These are phyloP conservation scores for Calycina herbarum DNA, from an alignment of 2,329 filamentous ascomycete species.

Conservation along the genomic window DNA sequence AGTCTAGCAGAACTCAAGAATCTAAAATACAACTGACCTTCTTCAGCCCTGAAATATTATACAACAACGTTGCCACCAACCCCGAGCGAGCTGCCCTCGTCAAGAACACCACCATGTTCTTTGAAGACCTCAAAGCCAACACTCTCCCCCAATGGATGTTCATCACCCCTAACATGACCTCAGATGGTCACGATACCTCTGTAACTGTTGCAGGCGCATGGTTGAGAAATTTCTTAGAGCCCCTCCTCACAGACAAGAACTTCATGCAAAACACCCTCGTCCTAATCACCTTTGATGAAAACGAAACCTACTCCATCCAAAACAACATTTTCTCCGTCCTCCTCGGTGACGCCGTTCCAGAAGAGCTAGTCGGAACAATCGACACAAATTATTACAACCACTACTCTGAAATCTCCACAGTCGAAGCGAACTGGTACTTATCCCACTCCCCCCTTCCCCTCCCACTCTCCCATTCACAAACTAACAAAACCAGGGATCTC, in stretches of 20 bases:
- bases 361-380: slow-evolving; percentile 62
- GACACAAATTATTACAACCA: slow-evolving; percentile 73
- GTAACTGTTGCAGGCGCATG: slow-evolving; percentile 69
- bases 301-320: slow-evolving; percentile 62
- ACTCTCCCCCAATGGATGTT: slow-evolving; percentile 72
- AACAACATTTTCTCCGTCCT: slow-evolving; percentile 73
- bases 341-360: slow-evolving; percentile 71
- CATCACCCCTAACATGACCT: slow-evolving; percentile 74
- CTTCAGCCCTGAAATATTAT: slow-evolving; percentile 55
- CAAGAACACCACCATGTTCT: slow-evolving; percentile 73
- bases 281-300: slow-evolving; percentile 79
- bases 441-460: neutral
- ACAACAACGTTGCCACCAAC: slow-evolving; percentile 61
- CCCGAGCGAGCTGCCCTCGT: slow-evolving; percentile 63
- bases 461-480: neutral
- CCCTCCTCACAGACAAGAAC: slow-evolving; percentile 65
- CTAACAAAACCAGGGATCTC: slow-evolving; percentile 43
- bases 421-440: slow-evolving; percentile 62
- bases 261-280: slow-evolving; percentile 78
- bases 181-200: slow-evolving; percentile 73
- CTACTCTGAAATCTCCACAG: slow-evolving; percentile 68
- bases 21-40: slow-evolving; percentile 2
- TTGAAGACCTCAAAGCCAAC: slow-evolving; percentile 62
- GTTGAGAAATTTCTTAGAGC: slow-evolving; percentile 67
- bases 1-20: slow-evolving; percentile 17